Evolutionary conservation across 208 protist genomes (phyloP).

Genomic region (Leishmania turanica): DNA sequence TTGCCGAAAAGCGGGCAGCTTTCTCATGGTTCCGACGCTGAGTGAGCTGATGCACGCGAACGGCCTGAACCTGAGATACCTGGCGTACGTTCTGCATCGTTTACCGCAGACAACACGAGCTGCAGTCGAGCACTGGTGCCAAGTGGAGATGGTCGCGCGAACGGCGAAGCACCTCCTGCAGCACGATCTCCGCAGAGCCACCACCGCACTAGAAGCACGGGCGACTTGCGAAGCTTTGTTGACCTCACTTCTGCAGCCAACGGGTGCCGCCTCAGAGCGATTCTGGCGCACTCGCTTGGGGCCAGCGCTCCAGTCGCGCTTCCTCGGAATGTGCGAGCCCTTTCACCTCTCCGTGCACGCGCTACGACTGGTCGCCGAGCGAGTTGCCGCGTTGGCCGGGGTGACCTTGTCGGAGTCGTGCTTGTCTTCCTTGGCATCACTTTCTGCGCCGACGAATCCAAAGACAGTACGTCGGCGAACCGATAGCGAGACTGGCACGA

Average conservation of each 20-base stretch:
- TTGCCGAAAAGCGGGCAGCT: conserved; percentile 39
- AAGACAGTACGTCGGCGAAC: background rate
- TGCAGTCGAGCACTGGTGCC: conserved; percentile 60
- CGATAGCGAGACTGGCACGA: background rate
- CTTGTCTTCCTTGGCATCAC: conserved; percentile 31
- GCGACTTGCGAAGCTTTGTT: conserved; percentile 45
- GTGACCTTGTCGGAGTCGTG: conserved; percentile 51
- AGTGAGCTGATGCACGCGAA: conserved; percentile 64
- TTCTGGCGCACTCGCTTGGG: conserved; percentile 81
- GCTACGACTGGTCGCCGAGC: conserved; percentile 56
- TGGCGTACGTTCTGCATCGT: conserved; percentile 84
- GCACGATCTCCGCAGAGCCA: conserved; percentile 47
- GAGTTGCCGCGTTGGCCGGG: conserved; percentile 48
- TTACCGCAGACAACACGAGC: conserved; percentile 47
- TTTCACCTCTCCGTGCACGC: conserved; percentile 59
- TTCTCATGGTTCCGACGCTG: conserved; percentile 61
- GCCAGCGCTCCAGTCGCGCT: conserved; percentile 45
- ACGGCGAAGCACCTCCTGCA: conserved; percentile 60
- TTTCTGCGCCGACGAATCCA: background rate
- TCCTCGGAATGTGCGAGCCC: conserved; percentile 49
- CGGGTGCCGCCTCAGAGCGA: conserved; percentile 38
- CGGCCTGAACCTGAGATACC: conserved; percentile 71
- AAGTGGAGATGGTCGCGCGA: conserved; percentile 81
- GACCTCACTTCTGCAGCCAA: conserved; percentile 52
- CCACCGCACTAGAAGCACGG: conserved; percentile 34